Evolutionary conservation across 176 grass and related monocot species (phyloP).

Genomic region (Eleusine coracana): DNA sequence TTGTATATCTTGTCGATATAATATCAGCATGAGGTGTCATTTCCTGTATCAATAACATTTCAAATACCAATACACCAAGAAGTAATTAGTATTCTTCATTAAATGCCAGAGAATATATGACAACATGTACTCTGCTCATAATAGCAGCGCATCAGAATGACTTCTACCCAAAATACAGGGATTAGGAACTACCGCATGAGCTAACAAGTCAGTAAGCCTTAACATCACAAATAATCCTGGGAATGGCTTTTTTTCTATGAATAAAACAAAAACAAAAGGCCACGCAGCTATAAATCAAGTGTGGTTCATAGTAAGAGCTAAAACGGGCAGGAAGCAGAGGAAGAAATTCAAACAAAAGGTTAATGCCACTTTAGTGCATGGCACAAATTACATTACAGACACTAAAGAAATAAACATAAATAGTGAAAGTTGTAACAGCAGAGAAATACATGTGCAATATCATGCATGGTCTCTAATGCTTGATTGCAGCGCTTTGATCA

Average conservation of each 20-base stretch:
- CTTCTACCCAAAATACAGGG: background rate
- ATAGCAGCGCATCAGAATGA: conserved; percentile 22
- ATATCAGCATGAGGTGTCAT: conserved; percentile 92
- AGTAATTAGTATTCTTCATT: conserved; percentile 8
- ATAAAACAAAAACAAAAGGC: background rate
- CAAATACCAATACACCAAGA: conserved; percentile 31
- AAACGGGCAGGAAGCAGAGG: background rate
- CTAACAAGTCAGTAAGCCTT: background rate
- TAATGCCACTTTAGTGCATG: background rate
- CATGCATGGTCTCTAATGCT: conserved; percentile 10
- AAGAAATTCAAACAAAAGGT: conserved; percentile 8
- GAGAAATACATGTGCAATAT: background rate
- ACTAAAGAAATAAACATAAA: background rate
- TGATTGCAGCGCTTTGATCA: background rate
- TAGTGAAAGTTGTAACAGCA: background rate
- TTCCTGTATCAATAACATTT: conserved; percentile 58
- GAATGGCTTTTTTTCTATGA: background rate
- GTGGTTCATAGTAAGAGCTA: background rate
- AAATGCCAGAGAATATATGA: conserved; percentile 8
- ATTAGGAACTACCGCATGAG: background rate
- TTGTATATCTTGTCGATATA: conserved; percentile 83
- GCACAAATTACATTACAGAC: background rate
- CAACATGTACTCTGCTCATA: background rate
- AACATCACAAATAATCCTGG: background rate
- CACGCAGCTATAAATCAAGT: conserved; percentile 2